Evolutionary conservation across 768 basidiomycete species (phyloP).

Genomic region (Suillus lakei): DNA sequence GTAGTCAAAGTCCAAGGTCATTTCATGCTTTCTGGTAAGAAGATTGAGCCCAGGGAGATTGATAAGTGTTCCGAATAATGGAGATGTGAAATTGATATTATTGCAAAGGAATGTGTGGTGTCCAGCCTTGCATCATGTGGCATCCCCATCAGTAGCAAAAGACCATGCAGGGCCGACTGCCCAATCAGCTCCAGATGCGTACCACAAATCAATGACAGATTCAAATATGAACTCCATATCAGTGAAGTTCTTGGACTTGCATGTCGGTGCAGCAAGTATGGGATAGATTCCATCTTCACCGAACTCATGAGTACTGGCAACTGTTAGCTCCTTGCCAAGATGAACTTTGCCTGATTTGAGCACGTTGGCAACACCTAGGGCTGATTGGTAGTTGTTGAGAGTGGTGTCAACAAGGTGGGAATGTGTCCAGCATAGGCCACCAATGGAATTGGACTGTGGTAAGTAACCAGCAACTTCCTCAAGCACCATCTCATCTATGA

Average conservation of each 20-base stretch:
- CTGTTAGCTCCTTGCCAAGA: constrained; percentile 20
- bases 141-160: constrained; percentile 23
- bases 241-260: constrained; percentile 14
- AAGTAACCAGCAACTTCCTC: constrained; percentile 18
- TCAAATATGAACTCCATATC: constrained; percentile 9
- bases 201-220: constrained; percentile 2
- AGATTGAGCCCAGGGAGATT: constrained; percentile 20
- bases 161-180: constrained; percentile 19
- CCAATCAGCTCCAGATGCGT: neutral
- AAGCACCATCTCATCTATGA: constrained; percentile 20
- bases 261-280: constrained; percentile 16
- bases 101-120: constrained; percentile 9
- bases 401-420: neutral
- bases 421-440: constrained; percentile 21
- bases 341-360: constrained; percentile 13
- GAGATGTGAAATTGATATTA: neutral
- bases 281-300: constrained; percentile 14
- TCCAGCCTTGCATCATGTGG: constrained; percentile 11
- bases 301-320: constrained; percentile 12
- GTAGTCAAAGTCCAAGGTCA: constrained; percentile 21
- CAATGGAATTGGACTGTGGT: constrained; percentile 11
- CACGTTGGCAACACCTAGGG: constrained; percentile 1
- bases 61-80: constrained; percentile 10
- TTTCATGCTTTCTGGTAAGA: constrained; percentile 11
- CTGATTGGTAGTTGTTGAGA: constrained; percentile 11